phyloP scores from a whole-genome alignment of 2,329 filamentous ascomycete genomes.

The Alternaria infectoria region DNA sequence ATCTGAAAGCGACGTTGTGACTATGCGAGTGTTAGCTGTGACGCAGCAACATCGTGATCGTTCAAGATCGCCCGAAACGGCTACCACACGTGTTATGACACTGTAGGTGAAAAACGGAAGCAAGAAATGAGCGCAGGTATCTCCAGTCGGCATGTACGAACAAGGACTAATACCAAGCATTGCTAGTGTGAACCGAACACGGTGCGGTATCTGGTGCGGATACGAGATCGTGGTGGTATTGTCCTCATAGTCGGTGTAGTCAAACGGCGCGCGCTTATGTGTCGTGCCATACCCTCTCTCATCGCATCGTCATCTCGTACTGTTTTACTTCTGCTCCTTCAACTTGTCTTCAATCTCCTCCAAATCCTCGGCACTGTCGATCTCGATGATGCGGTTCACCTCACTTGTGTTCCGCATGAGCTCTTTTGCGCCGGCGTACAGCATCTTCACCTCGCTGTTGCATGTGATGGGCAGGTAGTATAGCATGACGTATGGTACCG shows the following conservation, averaged over 20 bases:
- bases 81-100: not conserved
- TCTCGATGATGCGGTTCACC: conserved; percentile 85
- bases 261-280: not conserved
- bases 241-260: not conserved
- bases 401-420: conserved; percentile 92
- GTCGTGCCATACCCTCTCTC: not conserved
- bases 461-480: conserved; percentile 95
- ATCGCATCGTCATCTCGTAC: not conserved
- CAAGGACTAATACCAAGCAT: not conserved
- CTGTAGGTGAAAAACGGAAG: not conserved
- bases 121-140: not conserved
- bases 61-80: not conserved
- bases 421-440: conserved; percentile 96
- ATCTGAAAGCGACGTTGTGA: not conserved
- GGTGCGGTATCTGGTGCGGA: not conserved
- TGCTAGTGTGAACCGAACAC: not conserved
- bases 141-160: not conserved
- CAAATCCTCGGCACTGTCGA: conserved; percentile 80
- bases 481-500: conserved; percentile 91
- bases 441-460: conserved; percentile 85
- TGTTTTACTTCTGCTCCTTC: conserved; percentile 28
- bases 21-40: not conserved
- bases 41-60: not conserved
- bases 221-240: not conserved
- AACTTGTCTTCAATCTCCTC: conserved; percentile 78